phyloP scores from a whole-genome alignment of 2,329 filamentous ascomycete species.

The Botrytis fabae region DNA sequence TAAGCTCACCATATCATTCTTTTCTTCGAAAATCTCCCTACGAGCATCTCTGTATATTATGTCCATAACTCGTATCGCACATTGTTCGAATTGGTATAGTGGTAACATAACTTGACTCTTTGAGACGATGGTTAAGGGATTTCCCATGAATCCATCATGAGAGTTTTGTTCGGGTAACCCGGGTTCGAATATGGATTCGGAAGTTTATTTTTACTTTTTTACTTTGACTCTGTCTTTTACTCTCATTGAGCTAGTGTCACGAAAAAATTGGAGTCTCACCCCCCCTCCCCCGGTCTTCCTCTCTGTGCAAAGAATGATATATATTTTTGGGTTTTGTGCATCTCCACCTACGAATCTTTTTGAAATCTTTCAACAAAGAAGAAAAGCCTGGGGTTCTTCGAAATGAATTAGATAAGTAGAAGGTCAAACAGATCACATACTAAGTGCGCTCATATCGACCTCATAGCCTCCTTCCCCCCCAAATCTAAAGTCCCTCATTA shows the following conservation, averaged over 20 bases:
- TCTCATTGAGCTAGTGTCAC: neutral
- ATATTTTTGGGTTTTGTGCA: neutral
- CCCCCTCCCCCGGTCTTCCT: too few species aligned
- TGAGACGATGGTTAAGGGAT: neutral
- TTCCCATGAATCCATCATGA: neutral
- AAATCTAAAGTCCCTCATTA: neutral
- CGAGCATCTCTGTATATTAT: neutral
- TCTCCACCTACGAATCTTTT: neutral
- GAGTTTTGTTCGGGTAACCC: too few species aligned
- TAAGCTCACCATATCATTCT: neutral
- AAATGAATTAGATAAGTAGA: neutral
- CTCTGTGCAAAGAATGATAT: neutral
- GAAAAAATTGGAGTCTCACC: too few species aligned
- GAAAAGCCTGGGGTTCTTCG: neutral
- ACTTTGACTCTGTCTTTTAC: neutral
- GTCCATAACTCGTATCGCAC: neutral
- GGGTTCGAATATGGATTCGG: neutral
- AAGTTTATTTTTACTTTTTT: neutral
- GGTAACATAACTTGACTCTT: neutral
- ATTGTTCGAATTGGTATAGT: neutral
- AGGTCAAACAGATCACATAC: neutral
- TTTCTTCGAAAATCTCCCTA: neutral
- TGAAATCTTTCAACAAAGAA: fast-evolving
- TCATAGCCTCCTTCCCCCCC: neutral
- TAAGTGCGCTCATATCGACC: neutral